Evolutionary conservation across 2,329 filamentous ascomycete species (phyloP).

Genomic region (Ascosphaera apis): DNA sequence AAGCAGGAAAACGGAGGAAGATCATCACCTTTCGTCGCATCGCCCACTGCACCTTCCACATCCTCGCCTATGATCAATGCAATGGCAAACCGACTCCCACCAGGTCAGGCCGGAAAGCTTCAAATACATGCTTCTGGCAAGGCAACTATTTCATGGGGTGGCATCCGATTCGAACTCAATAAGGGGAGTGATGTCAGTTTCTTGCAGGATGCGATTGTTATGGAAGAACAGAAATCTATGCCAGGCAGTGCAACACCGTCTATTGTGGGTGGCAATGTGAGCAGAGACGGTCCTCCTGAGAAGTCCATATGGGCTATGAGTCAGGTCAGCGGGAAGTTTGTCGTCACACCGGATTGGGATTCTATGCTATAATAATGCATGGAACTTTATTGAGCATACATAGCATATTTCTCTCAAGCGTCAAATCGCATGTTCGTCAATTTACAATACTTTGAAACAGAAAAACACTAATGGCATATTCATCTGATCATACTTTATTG

Average conservation of each 20-base stretch:
- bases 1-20: constrained; percentile 7
- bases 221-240: constrained; percentile 10
- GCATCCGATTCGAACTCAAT: constrained; percentile 32
- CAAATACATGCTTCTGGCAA: constrained; percentile 38
- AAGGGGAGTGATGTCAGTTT: constrained; percentile 34
- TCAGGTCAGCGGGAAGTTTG: constrained; percentile 40
- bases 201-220: constrained; percentile 34
- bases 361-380: not conserved
- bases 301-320: constrained; percentile 32
- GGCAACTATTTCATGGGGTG: constrained; percentile 39
- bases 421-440: no score
- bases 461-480: no score
- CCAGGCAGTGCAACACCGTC: constrained; percentile 2
- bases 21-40: constrained; percentile 1
- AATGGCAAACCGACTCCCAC: constrained; percentile 20
- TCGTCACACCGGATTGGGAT: constrained; percentile 37
- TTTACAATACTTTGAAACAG: no score
- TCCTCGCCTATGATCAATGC: constrained; percentile 16
- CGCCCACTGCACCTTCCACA: constrained; percentile 1
- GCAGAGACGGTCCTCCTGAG: constrained; percentile 12
- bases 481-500: no score
- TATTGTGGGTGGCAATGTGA: constrained; percentile 4
- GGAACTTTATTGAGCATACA: no score
- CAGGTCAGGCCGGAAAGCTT: constrained; percentile 36
- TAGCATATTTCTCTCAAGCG: no score